These are phyloP conservation scores for Pichia heedii DNA, from an alignment of 805 yeast species.

Conservation along the genomic window DNA sequence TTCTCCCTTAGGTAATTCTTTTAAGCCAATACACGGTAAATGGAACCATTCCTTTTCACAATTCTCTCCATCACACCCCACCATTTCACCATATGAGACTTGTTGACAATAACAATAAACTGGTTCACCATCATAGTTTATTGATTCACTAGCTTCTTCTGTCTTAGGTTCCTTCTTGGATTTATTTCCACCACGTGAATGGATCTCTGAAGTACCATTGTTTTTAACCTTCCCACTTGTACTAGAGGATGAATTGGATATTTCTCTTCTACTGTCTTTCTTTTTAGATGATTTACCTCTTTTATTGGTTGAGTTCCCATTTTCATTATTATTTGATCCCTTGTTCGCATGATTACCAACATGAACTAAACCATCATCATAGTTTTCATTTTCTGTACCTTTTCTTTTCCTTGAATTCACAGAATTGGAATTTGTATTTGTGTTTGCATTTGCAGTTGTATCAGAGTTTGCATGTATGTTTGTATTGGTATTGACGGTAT, in stretches of 20 bases:
- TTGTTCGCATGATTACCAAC: too few relatives aligned
- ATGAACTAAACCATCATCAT: not conserved
- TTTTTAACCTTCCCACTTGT: not conserved
- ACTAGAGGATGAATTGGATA: not conserved
- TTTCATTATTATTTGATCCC: not conserved
- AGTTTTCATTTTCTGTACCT: not conserved
- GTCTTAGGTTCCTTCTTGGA: conserved; percentile 15
- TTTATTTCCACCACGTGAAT: conserved; percentile 4
- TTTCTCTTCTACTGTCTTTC: not conserved
- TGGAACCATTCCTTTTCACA: conserved; percentile 96
- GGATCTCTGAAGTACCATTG: conserved; percentile 3
- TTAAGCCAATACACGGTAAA: conserved; percentile 82
- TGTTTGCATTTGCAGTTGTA: not conserved
- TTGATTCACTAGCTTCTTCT: conserved; percentile 11
- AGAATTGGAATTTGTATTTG: too few relatives aligned
- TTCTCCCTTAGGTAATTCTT: conserved; percentile 77
- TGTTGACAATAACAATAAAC: conserved; percentile 94
- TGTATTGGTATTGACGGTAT: too few relatives aligned
- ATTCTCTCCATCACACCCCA: conserved; percentile 92
- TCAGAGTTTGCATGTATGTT: too few relatives aligned
- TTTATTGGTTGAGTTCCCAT: not conserved
- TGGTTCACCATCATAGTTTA: conserved; percentile 44
- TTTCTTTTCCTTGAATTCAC: not conserved
- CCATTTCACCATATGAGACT: conserved; percentile 98
- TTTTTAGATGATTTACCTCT: not conserved